Evolutionary conservation across 228 moss, liverwort and hornwort species (phyloP).

Genomic region (Sphagnum magellanicum): DNA sequence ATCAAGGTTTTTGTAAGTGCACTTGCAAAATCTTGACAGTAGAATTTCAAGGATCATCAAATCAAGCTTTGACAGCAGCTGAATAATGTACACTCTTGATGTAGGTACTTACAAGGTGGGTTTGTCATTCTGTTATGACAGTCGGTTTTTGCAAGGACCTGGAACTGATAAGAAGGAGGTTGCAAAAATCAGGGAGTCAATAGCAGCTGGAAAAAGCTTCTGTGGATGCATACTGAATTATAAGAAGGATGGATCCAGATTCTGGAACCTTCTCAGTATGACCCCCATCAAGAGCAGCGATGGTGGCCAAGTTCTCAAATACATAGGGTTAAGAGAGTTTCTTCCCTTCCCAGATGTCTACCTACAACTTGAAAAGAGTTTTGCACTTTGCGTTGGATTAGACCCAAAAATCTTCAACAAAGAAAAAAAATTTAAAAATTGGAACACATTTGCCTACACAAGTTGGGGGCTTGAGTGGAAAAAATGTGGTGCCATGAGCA

Average conservation of each 20-base stretch:
- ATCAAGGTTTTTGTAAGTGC: no score
- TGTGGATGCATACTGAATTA: constrained; percentile 89
- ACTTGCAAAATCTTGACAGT: no score
- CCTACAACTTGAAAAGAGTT: no score
- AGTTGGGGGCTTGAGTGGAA: no score
- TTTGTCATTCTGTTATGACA: constrained; percentile 3
- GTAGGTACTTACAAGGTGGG: no score
- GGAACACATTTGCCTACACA: background rate
- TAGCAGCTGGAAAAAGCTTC: constrained; percentile 59
- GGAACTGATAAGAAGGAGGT: constrained; percentile 59
- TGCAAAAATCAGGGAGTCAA: constrained; percentile 47
- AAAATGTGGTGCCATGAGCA: background rate
- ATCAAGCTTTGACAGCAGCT: no score
- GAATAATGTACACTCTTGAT: no score
- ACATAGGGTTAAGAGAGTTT: constrained; percentile 50
- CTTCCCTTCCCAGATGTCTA: no score
- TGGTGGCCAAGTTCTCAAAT: constrained; percentile 69
- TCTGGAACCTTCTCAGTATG: constrained; percentile 91
- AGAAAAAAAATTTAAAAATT: no score
- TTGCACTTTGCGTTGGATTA: no score
- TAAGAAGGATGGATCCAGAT: constrained; percentile 78
- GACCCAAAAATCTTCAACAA: no score
- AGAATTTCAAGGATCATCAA: no score
- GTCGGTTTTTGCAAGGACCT: constrained; percentile 86
- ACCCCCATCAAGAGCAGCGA: constrained; percentile 84